phyloP scores from a whole-genome alignment of 1,139 yeast genomes.

The Schwanniomyces etchellsii region DNA sequence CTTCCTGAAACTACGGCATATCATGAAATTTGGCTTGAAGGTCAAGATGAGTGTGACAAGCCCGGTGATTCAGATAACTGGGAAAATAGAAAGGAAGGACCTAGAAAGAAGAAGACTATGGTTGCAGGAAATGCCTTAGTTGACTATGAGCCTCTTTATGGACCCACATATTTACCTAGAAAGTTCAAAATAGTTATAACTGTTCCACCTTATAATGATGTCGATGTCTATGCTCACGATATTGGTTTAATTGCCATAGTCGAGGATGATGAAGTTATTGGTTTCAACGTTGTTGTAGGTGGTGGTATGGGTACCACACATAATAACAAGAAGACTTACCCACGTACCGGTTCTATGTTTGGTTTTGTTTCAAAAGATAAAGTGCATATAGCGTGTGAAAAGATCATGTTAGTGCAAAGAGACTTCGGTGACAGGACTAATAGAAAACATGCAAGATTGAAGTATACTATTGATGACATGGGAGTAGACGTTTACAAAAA shows the following conservation, averaged over 20 bases:
- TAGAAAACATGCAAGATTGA: constrained; percentile 96
- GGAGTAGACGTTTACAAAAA: constrained; percentile 76
- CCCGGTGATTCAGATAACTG: constrained; percentile 66
- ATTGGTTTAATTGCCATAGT: constrained; percentile 89
- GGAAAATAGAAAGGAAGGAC: constrained; percentile 72
- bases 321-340: constrained; percentile 94
- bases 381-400: constrained; percentile 77
- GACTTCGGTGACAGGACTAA: constrained; percentile 93
- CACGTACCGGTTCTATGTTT: constrained; percentile 84
- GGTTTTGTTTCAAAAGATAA: constrained; percentile 71
- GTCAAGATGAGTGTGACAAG: constrained; percentile 70
- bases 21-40: constrained; percentile 94
- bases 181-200: constrained; percentile 93
- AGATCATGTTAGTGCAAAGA: constrained; percentile 90
- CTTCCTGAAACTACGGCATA: constrained; percentile 92
- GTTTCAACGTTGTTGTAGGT: constrained; percentile 87
- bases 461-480: constrained; percentile 91
- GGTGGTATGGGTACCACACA: constrained; percentile 99
- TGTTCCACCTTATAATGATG: constrained; percentile 95
- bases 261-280: constrained; percentile 57
- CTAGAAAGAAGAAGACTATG: constrained; percentile 70
- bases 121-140: constrained; percentile 86
- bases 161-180: constrained; percentile 86
- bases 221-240: constrained; percentile 94
- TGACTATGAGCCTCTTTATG: constrained; percentile 83